These are phyloP conservation scores for Kodamaea lidongshanica DNA, from an alignment of 805 yeast genomes.

Conservation along the genomic window DNA sequence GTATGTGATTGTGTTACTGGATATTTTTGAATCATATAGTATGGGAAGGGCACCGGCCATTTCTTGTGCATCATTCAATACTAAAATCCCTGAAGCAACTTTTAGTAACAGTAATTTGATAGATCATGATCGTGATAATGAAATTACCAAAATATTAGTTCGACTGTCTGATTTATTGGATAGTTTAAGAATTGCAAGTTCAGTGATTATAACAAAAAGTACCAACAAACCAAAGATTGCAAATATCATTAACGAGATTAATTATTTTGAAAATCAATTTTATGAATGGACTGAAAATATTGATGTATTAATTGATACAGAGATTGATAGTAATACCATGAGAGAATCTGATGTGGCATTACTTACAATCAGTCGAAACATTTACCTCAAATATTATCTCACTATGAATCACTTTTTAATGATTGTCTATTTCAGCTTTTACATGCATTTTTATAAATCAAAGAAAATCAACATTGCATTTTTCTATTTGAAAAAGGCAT, in stretches of 20 bases:
- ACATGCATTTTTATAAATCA: constrained; percentile 9
- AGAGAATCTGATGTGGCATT: constrained; percentile 8
- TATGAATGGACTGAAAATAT: constrained; percentile 2
- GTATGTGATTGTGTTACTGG: constrained; percentile 8
- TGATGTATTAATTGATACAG: constrained; percentile 1
- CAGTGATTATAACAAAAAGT: constrained; percentile 1
- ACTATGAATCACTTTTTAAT: constrained; percentile 13
- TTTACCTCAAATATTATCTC: constrained; percentile 12
- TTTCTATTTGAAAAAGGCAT: constrained; percentile 9
- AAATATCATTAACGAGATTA: constrained; percentile 5
- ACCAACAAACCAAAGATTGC: constrained; percentile 3
- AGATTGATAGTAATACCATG: constrained; percentile 1
- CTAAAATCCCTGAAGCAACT: constrained; percentile 10
- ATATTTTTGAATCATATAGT: constrained; percentile 7
- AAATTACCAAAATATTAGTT: constrained; percentile 1
- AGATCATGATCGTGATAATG: constrained; percentile 9
- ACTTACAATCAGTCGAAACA: constrained; percentile 13
- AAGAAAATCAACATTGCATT: constrained; percentile 7
- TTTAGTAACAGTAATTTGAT: constrained; percentile 8
- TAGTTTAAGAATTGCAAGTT: constrained; percentile 2
- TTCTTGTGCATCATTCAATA: constrained; percentile 10
- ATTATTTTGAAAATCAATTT: constrained; percentile 5
- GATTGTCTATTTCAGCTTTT: constrained; percentile 15
- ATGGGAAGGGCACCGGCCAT: constrained; percentile 8
- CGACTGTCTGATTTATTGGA: neutral